Evolutionary conservation across 2,329 filamentous ascomycete genomes (phyloP), one percentile per base, ranked within the genome.

Genomic region (Escovopsis sp.): DNA sequence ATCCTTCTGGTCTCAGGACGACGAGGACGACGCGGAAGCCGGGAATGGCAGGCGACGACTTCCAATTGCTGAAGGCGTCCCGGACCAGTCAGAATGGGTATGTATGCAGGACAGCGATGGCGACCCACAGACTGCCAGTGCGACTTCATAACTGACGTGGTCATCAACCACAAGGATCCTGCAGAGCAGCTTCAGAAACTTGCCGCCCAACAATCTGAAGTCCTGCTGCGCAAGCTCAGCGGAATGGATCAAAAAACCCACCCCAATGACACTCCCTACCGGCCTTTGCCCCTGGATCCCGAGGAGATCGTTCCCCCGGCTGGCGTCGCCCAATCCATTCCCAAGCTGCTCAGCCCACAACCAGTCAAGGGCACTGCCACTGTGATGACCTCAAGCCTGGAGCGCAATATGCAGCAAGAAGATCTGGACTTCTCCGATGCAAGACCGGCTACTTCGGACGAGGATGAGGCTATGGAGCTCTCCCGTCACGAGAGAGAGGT

Each of bases 21-120:
- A 63, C 46, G 59, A 58, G 5, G 20, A 20, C 37, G 60, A 60
- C 41, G 51, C 58, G 43, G 59, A 56, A 48, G 66, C 67, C 24
- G 74, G 74, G 45, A 68, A 68, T 43, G 67, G 75, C 39, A 62
- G 66, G 48, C 71, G 70, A 47, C 67, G 71, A 53, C 68, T 94
- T 50, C 85, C 85, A 47, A 67, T 68, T 49, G 87, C 88, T 39
- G 76, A 84, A 57, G 88, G 86, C 40, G 87, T 94, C 48, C 87
- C 88, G 47, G 71, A 76, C 60, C 88, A 94, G 71, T 73, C 76
- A 57, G 85, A 94, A 62, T 95, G 89, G 89, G 87, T 94, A 86
- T 81, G 85, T 85, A 71, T 71, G 63, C 71, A 74, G 70, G 70
- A 47, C 59, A 57, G 47, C 53, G 55, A 49, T 74, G 68, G 64